Conservation (phyloP, 2,329 filamentous ascomycete genomes). For the Nemania sp. region DNA sequence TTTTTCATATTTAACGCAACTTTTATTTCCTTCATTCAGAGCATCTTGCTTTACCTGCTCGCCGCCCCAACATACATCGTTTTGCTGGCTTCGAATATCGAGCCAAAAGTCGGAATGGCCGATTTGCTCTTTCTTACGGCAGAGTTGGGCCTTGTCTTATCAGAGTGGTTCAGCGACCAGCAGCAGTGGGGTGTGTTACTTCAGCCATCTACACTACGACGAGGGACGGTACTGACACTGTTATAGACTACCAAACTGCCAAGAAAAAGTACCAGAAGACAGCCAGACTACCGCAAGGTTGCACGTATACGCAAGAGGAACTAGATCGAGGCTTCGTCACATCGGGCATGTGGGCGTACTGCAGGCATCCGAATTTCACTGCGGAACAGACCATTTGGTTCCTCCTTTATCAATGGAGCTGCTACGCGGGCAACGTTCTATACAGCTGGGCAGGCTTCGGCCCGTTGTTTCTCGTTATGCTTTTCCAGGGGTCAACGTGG, state of each 20-base stretch:
- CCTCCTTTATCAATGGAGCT: conserved; percentile 84
- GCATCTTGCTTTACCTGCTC: conserved; percentile 78
- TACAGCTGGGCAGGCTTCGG: conserved; percentile 82
- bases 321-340: conserved; percentile 89
- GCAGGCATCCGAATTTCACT: conserved; percentile 92
- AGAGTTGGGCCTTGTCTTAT: conserved; percentile 56
- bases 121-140: conserved; percentile 56
- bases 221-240: conserved; percentile 23
- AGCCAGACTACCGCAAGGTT: conserved; percentile 69
- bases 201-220: not conserved
- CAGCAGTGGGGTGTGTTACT: conserved; percentile 79
- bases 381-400: conserved; percentile 93
- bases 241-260: conserved; percentile 74
- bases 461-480: conserved; percentile 67
- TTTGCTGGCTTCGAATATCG: conserved; percentile 70
- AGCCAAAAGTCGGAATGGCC: conserved; percentile 50
- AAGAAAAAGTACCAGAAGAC: conserved; percentile 76
- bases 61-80: conserved; percentile 80
- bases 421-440: conserved; percentile 69
- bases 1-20: conserved; percentile 86
- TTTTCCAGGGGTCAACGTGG: conserved; percentile 89
- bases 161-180: conserved; percentile 84
- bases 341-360: conserved; percentile 83
- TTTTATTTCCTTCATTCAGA: conserved; percentile 88
- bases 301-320: conserved; percentile 68